Conservation (phyloP, 352 stramenopile genomes). For the Elongisporangium prolatum region DNA sequence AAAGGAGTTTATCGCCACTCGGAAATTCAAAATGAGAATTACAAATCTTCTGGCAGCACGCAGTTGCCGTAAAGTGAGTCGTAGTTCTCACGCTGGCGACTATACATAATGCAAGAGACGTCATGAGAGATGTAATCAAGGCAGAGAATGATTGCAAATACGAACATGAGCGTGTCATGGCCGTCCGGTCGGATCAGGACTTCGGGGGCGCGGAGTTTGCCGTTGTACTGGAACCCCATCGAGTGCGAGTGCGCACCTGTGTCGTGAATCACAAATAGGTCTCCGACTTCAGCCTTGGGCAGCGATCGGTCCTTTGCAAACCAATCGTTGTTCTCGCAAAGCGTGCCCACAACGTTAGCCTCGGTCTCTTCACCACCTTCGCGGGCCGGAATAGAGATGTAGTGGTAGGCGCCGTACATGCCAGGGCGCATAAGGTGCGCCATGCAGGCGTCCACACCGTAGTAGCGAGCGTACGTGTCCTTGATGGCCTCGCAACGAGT, state of each 20-base stretch:
- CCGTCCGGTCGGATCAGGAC: conserved; percentile 64
- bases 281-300: conserved; percentile 64
- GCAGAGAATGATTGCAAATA: conserved; percentile 1
- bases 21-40: conserved; percentile 4
- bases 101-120: conserved; percentile 19
- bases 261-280: conserved; percentile 90
- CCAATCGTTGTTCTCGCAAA: conserved; percentile 93
- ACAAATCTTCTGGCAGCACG: conserved; percentile 50
- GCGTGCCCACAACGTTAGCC: conserved; percentile 78
- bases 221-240: conserved; percentile 93
- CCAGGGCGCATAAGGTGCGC: conserved; percentile 87
- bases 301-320: conserved; percentile 83
- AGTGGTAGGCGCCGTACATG: conserved; percentile 89
- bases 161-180: conserved; percentile 64
- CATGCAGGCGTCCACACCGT: conserved; percentile 88
- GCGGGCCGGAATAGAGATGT: conserved; percentile 75
- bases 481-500: conserved; percentile 86
- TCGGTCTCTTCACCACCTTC: conserved; percentile 30
- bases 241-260: conserved; percentile 88
- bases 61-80: conserved; percentile 78
- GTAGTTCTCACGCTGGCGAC: conserved; percentile 72
- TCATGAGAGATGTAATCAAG: not conserved
- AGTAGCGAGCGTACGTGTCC: conserved; percentile 81
- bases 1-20: not conserved
- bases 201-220: conserved; percentile 87